Evolutionary conservation across 2,329 filamentous ascomycete genomes (phyloP).

Genomic region (Fusarium heterosporum): DNA sequence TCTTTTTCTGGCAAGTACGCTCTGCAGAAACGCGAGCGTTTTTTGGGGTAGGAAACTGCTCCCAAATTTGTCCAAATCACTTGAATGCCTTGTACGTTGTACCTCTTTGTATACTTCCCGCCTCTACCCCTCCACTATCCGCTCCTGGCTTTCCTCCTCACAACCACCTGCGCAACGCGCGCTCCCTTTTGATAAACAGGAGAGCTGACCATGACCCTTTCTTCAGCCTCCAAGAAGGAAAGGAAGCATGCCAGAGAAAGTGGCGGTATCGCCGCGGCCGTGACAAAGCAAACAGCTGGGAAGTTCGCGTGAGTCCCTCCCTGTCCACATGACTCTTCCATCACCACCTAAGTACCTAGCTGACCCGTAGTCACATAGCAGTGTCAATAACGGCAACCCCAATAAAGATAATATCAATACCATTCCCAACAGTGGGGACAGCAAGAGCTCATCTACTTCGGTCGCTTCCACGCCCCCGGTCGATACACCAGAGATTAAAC

Average conservation of each 20-base stretch:
- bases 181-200: conserved; percentile 17
- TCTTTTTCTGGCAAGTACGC: conserved; percentile 34
- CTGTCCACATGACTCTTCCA: conserved; percentile 48
- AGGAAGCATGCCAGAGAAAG: conserved; percentile 67
- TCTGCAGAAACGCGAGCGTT: conserved; percentile 49
- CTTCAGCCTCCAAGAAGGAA: conserved; percentile 61
- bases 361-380: conserved; percentile 42
- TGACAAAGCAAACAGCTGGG: conserved; percentile 64
- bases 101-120: conserved; percentile 30
- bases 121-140: conserved; percentile 30
- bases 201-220: conserved; percentile 45
- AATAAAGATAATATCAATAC: conserved; percentile 47
- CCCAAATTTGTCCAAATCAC: conserved; percentile 47
- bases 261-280: conserved; percentile 64
- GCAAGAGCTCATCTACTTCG: conserved; percentile 54
- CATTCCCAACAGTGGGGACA: conserved; percentile 48
- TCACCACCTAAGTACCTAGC: conserved; percentile 36
- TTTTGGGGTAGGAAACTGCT: conserved; percentile 50
- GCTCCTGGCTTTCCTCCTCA: conserved; percentile 22
- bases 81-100: conserved; percentile 55
- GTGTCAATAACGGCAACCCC: conserved; percentile 43
- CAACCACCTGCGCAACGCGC: conserved; percentile 34
- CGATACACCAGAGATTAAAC: conserved; percentile 61
- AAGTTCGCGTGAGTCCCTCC: conserved; percentile 62
- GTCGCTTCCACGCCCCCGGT: conserved; percentile 59